A percentile compares a stretch with the other conserved stretches of the same genome.
These are phyloP conservation scores for Aspergillus sp. DNA, from an alignment of 2,329 filamentous ascomycete genomes.

Conservation along the genomic window DNA sequence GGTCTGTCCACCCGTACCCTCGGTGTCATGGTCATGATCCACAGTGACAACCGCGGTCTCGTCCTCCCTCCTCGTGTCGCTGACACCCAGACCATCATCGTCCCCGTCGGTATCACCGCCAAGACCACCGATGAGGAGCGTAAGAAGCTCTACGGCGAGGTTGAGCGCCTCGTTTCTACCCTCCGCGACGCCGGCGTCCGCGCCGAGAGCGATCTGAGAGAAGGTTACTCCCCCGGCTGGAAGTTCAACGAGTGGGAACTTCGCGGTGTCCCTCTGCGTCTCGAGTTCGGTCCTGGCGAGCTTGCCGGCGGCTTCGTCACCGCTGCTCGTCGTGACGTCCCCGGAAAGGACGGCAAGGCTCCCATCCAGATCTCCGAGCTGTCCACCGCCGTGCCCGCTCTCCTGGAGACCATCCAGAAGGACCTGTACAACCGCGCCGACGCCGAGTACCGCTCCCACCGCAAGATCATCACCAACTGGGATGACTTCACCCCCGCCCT, in stretches of 20 bases:
- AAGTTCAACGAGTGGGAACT: conserved; percentile 99
- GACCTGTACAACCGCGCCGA: conserved; percentile 81
- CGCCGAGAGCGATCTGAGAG: conserved; percentile 78
- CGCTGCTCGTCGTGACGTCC: conserved; percentile 80
- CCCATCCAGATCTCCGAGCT: conserved; percentile 76
- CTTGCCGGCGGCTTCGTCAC: conserved; percentile 81
- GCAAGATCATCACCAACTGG: conserved; percentile 81
- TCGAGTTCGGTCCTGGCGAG: conserved; percentile 96
- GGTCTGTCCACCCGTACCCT: conserved; percentile 95
- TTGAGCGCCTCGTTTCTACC: conserved; percentile 68
- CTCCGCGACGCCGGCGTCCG: conserved; percentile 76
- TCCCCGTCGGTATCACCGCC: conserved; percentile 90
- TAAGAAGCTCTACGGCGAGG: conserved; percentile 71
- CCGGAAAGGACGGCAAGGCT: conserved; percentile 67
- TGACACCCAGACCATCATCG: conserved; percentile 80
- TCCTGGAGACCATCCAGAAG: conserved; percentile 86
- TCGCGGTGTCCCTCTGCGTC: conserved; percentile 87
- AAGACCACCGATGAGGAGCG: conserved; percentile 81
- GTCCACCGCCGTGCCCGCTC: conserved; percentile 69
- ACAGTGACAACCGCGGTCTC: conserved; percentile 92
- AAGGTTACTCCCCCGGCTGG: conserved; percentile 90
- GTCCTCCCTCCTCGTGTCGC: conserved; percentile 90
- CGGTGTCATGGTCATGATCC: conserved; percentile 98
- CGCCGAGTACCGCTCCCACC: conserved; percentile 74
- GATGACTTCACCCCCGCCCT: conserved; percentile 86